Conservation (phyloP, 441 rosid species). For the Dalechampia spathulata region DNA sequence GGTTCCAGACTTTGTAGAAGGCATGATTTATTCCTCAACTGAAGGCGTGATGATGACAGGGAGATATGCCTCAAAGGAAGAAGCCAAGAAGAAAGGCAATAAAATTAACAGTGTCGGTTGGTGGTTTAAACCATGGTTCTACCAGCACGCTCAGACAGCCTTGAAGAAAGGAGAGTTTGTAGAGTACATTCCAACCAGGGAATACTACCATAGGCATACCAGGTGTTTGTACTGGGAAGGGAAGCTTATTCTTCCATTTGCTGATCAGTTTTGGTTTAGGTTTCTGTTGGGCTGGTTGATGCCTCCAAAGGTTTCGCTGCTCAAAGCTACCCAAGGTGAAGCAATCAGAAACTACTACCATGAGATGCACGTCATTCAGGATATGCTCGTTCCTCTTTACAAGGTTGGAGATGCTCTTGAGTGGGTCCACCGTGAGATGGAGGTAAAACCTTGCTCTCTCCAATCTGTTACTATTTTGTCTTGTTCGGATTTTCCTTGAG, state of each 20-base stretch:
- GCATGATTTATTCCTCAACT: constrained; percentile 61
- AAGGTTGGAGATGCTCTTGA: constrained; percentile 93
- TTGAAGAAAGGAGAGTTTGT: constrained; percentile 83
- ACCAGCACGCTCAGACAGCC: constrained; percentile 82
- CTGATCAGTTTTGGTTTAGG: constrained; percentile 95
- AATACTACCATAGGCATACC: constrained; percentile 95
- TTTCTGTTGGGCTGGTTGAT: constrained; percentile 90
- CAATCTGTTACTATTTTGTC: neutral
- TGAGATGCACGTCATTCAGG: constrained; percentile 95
- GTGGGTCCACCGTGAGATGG: constrained; percentile 92
- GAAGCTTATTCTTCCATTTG: constrained; percentile 95
- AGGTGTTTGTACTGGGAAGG: constrained; percentile 99
- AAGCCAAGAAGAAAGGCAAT: constrained; percentile 89
- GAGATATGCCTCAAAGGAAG: constrained; percentile 84
- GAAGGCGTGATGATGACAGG: constrained; percentile 97
- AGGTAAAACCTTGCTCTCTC: constrained; percentile 38
- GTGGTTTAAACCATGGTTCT: constrained; percentile 99
- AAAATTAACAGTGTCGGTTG: constrained; percentile 79
- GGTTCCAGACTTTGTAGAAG: constrained; percentile 95
- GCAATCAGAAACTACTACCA: constrained; percentile 95
- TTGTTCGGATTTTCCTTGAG: neutral
- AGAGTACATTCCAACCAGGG: constrained; percentile 91
- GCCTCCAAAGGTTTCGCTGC: constrained; percentile 99
- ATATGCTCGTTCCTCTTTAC: constrained; percentile 96
- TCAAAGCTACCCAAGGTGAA: constrained; percentile 99